phyloP scores from a whole-genome alignment of 768 basidiomycete genomes.

The Rhizopogon roseolus region DNA sequence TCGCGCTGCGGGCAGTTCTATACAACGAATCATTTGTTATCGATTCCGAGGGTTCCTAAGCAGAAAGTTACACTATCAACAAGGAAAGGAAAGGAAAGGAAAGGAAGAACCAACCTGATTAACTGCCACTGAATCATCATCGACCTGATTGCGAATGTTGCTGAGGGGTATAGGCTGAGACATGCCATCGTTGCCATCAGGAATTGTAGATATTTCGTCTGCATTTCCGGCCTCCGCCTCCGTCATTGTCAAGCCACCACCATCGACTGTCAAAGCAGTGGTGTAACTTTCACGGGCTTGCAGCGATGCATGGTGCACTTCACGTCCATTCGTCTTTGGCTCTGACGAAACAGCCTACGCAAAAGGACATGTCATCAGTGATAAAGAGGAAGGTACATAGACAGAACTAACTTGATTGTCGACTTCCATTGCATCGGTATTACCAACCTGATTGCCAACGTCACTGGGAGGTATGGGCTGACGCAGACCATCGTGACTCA shows the following conservation, averaged over 20 bases:
- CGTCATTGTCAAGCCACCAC: no score
- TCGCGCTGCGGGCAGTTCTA: no score
- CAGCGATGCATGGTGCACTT: no score
- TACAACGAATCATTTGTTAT: no score
- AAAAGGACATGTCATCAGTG: no score
- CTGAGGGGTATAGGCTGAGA: not conserved
- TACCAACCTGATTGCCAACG: constrained; percentile 1
- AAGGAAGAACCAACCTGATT: constrained; percentile 11
- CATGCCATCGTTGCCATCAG: not conserved
- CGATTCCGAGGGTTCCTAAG: no score
- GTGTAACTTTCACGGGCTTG: no score
- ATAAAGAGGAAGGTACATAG: not conserved
- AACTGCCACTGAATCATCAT: constrained; percentile 10
- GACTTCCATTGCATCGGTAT: constrained; percentile 11
- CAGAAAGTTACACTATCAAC: no score
- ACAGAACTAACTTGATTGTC: constrained; percentile 12
- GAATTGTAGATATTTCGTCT: not conserved
- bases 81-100: not conserved
- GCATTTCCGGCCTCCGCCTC: not conserved
- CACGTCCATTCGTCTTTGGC: no score
- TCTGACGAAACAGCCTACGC: no score
- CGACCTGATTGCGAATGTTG: not conserved
- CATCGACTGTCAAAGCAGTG: no score
- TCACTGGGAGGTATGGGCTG: not conserved
- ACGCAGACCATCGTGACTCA: not conserved